Evolutionary conservation across 768 basidiomycete genomes (phyloP).

Genomic region (Megacollybia marginata): DNA sequence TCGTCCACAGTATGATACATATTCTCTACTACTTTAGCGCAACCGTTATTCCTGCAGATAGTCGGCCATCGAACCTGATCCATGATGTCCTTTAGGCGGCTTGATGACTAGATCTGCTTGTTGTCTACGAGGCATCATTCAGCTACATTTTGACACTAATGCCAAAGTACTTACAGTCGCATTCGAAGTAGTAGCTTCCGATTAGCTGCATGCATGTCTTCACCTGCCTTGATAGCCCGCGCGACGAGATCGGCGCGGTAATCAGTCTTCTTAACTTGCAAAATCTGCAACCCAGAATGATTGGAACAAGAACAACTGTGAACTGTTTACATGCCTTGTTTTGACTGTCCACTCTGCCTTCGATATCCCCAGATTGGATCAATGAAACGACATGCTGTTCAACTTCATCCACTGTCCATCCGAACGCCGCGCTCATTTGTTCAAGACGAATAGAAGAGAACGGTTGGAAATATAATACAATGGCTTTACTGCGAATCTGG

Average conservation of each 20-base stretch:
- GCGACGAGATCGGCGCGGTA: conserved; percentile 72
- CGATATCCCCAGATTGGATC: conserved; percentile 71
- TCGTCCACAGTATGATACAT: too few species aligned
- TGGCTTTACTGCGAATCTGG: conserved; percentile 66
- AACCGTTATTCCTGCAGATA: background rate
- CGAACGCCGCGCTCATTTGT: conserved; percentile 82
- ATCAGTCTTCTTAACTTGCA: conserved; percentile 75
- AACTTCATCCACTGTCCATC: conserved; percentile 66
- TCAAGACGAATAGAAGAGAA: conserved; percentile 73
- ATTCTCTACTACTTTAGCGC: background rate
- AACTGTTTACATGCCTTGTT: conserved; percentile 56
- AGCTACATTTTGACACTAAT: background rate
- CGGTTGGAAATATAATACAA: conserved; percentile 81
- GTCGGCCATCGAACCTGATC: background rate
- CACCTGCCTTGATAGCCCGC: conserved; percentile 65
- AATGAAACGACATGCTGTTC: conserved; percentile 69
- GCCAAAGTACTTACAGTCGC: conserved; percentile 51
- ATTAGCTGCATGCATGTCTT: conserved; percentile 65
- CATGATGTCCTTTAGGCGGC: conserved; percentile 34
- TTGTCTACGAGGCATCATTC: conserved; percentile 38
- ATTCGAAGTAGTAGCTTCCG: conserved; percentile 76
- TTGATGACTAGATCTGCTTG: conserved; percentile 76
- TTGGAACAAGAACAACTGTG: conserved; percentile 2
- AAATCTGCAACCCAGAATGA: conserved; percentile 39
- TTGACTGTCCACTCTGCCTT: conserved; percentile 81